Percentiles rank a stretch among this genome's conserved stretches.
Evolutionary conservation across 371 early-diverging fungal genomes (phyloP).

Genomic region (Nosema muscidifuracis): DNA sequence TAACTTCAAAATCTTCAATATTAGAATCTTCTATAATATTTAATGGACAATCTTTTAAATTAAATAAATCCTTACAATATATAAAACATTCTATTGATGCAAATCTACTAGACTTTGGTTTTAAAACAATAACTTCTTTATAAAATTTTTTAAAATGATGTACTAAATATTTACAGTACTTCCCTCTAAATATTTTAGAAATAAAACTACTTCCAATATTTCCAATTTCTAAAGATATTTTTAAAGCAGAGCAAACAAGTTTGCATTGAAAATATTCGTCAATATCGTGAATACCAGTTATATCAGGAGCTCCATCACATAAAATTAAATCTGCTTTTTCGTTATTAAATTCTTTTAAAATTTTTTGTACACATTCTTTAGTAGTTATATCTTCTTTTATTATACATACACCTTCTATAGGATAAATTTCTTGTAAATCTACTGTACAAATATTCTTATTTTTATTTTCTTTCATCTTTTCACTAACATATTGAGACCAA

Average conservation of each 20-base stretch:
- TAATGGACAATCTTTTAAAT: neutral
- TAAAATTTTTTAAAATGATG: constrained; percentile 83
- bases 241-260: constrained; percentile 78
- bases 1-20: neutral
- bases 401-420: constrained; percentile 80
- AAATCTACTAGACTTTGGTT: constrained; percentile 84
- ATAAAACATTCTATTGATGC: constrained; percentile 71
- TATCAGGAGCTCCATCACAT: constrained; percentile 95
- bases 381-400: constrained; percentile 97
- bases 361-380: constrained; percentile 75
- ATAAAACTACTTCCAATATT: constrained; percentile 80
- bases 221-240: constrained; percentile 80
- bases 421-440: constrained; percentile 93
- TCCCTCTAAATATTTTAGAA: constrained; percentile 87
- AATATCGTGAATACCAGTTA: constrained; percentile 92
- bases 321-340: constrained; percentile 82
- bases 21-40: no score
- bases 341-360: constrained; percentile 76
- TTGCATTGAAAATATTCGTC: constrained; percentile 96
- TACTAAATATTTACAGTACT: constrained; percentile 76
- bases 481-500: constrained; percentile 57
- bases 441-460: constrained; percentile 73
- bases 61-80: constrained; percentile 1
- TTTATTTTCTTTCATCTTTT: neutral
- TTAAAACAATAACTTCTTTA: constrained; percentile 73